Evolutionary conservation across 1,284 basidiomycete species (phyloP).

Genomic region (Erythrobasidium hasegawianum): DNA sequence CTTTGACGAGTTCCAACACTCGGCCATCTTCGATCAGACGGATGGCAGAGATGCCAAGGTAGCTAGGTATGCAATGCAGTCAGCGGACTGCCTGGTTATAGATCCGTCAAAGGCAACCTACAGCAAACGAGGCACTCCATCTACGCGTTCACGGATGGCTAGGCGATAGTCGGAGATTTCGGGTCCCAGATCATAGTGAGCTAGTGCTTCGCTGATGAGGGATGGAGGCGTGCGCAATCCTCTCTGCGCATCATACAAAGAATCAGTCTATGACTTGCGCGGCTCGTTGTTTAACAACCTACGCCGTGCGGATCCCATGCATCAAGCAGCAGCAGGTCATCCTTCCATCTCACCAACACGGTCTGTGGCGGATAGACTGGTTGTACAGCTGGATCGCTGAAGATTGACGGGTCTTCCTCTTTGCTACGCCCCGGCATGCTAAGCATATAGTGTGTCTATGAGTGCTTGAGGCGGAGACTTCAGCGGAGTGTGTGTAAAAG

Average conservation of each 20-base stretch:
- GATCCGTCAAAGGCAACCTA: too few relatives aligned
- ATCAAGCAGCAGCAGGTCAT: conserved; percentile 27
- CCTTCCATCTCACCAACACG: conserved; percentile 13
- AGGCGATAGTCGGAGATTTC: conserved; percentile 6
- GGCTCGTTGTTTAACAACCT: background rate
- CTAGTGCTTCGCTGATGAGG: conserved; percentile 18
- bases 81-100: too few relatives aligned
- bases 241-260: background rate
- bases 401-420: background rate
- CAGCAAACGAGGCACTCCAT: conserved; percentile 14
- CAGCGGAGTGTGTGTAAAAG: too few relatives aligned
- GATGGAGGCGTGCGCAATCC: conserved; percentile 16
- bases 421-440: background rate
- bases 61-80: too few relatives aligned
- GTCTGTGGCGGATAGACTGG: conserved; percentile 17
- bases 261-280: background rate
- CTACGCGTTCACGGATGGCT: conserved; percentile 22
- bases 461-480: too few relatives aligned
- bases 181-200: conserved; percentile 5
- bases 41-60: conserved; percentile 23
- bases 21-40: conserved; percentile 31
- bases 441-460: too few relatives aligned
- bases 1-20: conserved; percentile 22
- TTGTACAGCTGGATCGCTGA: background rate
- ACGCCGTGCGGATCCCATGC: conserved; percentile 26